Evolutionary conservation across 2,329 filamentous ascomycete species (phyloP).

Genomic region (Nectriaceae sp.): DNA sequence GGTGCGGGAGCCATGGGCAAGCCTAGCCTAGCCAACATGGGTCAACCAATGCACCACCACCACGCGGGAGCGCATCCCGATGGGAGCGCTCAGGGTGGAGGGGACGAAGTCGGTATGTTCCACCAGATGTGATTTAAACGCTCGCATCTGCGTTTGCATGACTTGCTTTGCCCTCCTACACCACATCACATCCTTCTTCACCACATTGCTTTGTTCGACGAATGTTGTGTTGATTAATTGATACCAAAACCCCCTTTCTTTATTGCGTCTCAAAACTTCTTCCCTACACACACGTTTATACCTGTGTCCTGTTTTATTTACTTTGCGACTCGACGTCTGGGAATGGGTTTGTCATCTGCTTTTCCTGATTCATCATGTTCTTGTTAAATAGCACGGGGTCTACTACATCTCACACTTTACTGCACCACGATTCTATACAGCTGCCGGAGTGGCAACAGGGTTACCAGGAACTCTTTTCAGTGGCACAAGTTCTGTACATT

Average conservation of each 20-base stretch:
- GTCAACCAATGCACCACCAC: slow-evolving; percentile 71
- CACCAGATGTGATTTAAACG: slow-evolving; percentile 76
- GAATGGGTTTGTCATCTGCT: slow-evolving; percentile 35
- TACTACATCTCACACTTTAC: slow-evolving; percentile 19
- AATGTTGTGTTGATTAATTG: slow-evolving; percentile 40
- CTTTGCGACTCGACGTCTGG: slow-evolving; percentile 23
- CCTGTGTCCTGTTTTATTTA: slow-evolving; percentile 25
- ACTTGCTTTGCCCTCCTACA: slow-evolving; percentile 25
- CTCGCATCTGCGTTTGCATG: slow-evolving; percentile 41
- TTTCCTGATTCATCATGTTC: slow-evolving; percentile 17
- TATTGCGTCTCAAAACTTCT: neutral
- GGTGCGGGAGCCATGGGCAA: slow-evolving; percentile 61
- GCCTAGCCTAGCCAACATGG: slow-evolving; percentile 67
- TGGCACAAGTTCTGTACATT: slow-evolving; percentile 56
- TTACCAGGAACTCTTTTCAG: slow-evolving; percentile 39
- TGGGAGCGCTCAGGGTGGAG: slow-evolving; percentile 65
- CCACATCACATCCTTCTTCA: slow-evolving; percentile 21
- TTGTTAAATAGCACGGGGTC: slow-evolving; percentile 31
- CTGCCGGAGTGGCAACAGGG: slow-evolving; percentile 36
- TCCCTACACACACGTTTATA: slow-evolving; percentile 24
- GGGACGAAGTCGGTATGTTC: slow-evolving; percentile 97
- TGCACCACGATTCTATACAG: slow-evolving; percentile 28
- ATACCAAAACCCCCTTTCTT: slow-evolving; percentile 33
- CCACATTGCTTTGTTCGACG: slow-evolving; percentile 25
- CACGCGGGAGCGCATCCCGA: slow-evolving; percentile 39